Percentiles rank a stretch among this genome's conserved stretches.
phyloP scores from a whole-genome alignment of 2,329 filamentous ascomycete species.

The Verticillium zaregamsianum region DNA sequence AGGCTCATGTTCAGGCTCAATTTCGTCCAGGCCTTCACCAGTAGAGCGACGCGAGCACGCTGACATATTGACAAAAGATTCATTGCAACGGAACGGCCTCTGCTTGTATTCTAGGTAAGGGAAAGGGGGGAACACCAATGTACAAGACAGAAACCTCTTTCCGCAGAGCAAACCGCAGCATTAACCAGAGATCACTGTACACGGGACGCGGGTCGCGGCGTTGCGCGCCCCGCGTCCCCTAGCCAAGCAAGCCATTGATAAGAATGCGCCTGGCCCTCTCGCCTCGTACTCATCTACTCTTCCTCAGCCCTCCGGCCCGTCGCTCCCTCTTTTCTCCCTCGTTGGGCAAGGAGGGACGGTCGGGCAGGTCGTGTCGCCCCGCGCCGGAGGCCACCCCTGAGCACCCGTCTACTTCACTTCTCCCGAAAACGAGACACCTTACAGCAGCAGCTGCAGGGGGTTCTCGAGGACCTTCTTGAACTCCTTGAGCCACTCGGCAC shows the following conservation, averaged over 20 bases:
- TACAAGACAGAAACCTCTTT: slow-evolving; percentile 22
- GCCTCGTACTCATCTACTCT: slow-evolving; percentile 5
- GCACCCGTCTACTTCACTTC: not conserved
- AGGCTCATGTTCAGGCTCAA: too few relatives aligned
- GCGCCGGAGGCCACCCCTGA: slow-evolving; percentile 1
- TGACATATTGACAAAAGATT: not conserved
- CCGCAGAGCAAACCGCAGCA: slow-evolving; percentile 26
- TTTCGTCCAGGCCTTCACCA: too few relatives aligned
- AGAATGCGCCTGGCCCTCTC: not conserved
- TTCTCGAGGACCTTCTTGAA: slow-evolving; percentile 98
- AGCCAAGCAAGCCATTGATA: slow-evolving; percentile 4
- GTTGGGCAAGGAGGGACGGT: slow-evolving; percentile 4
- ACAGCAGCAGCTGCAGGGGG: slow-evolving; percentile 90
- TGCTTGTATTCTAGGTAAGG: slow-evolving; percentile 16
- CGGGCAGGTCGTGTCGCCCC: slow-evolving; percentile 8
- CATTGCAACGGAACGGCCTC: slow-evolving; percentile 8
- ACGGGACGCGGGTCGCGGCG: slow-evolving; percentile 23
- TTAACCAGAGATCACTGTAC: slow-evolving; percentile 39
- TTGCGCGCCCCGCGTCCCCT: slow-evolving; percentile 18
- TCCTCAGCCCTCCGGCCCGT: slow-evolving; percentile 8
- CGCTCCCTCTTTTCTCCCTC: not conserved
- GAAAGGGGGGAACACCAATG: slow-evolving; percentile 18
- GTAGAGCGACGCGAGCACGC: too few relatives aligned
- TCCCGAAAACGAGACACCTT: slow-evolving; percentile 25
- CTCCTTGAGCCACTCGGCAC: slow-evolving; percentile 93